phyloP scores from a whole-genome alignment of 805 yeast species.

The Cyberlindnera veronae region DNA sequence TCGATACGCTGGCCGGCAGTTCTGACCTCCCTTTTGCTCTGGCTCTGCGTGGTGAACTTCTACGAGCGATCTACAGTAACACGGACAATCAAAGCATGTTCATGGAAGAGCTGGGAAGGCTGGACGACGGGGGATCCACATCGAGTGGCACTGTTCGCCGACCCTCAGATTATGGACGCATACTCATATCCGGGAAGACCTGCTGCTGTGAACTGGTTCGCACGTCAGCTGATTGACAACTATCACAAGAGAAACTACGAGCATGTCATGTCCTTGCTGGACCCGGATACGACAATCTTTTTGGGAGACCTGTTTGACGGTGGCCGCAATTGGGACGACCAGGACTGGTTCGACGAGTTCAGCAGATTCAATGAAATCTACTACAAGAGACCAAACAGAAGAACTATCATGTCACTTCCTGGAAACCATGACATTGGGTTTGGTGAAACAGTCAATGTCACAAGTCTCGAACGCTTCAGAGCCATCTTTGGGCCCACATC shows the following conservation, averaged over 20 bases:
- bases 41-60: constrained; percentile 47
- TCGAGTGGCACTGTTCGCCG: constrained; percentile 70
- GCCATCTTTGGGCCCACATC: constrained; percentile 71
- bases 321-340: constrained; percentile 80
- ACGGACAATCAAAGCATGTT: constrained; percentile 43
- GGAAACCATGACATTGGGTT: constrained; percentile 98
- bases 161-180: constrained; percentile 90
- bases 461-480: constrained; percentile 59
- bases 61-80: constrained; percentile 52
- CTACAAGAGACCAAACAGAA: constrained; percentile 47
- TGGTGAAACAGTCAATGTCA: constrained; percentile 63
- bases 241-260: constrained; percentile 76
- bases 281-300: constrained; percentile 75
- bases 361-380: constrained; percentile 65
- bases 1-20: constrained; percentile 14
- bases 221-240: constrained; percentile 65
- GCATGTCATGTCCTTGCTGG: constrained; percentile 49
- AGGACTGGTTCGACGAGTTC: constrained; percentile 69
- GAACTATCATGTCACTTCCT: constrained; percentile 51
- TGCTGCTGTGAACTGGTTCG: constrained; percentile 44
- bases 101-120: constrained; percentile 66
- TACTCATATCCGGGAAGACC: constrained; percentile 81
- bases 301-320: constrained; percentile 95
- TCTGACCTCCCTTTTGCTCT: constrained; percentile 27
- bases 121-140: constrained; percentile 46